Base-by-base conservation (phyloP, 345 rosid species). In the Combretum micranthum region DNA sequence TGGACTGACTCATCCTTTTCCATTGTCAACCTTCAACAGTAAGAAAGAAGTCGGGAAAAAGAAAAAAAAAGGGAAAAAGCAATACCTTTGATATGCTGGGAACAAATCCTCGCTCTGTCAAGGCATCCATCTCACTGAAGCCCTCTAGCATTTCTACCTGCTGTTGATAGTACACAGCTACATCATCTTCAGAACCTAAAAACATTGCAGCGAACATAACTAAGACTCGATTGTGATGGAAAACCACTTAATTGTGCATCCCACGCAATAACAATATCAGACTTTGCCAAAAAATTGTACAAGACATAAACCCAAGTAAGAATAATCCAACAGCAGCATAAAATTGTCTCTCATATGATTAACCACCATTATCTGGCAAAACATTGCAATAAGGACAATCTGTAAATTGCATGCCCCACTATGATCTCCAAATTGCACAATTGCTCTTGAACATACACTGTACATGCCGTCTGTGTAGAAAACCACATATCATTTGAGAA, bases 101-200 rank as follows among this genome's bases (percentile, higher is more conserved):
- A 70, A 89, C 65, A 79, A 82, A 93, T 46, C 99, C 99, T 42
- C 95, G 96, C 61, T 85, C 96, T 0, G 96, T 82, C 63, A 93
- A 81, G 51, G 80, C 88, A 75, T 93, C 99, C 99, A 93, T 93
- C 77, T 93, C 97, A 19, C 70, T 79, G 57, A 93, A 93, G 8
- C 97, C 97, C 63, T 93, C 97, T 23, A 93, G 97, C 96, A 85
- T 87, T 73, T 87, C 95, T 49, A 76, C 90, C 67, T 93, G 97
- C 75, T 93, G 99, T 78, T 89, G 96, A 69, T 93, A 93, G 76
- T 87, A 93, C 62, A 81, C 97, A 3, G 97, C 99, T 51, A 93
- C 86, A 62, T 77, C 69, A 72, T 93, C 99, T 68, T 86, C 99
- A 2, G 91, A 79, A 68, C 96, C 99, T 93, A 61, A 47, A 73